Percentiles rank a stretch among this genome's conserved stretches.
phyloP scores from a whole-genome alignment of 305 asterid species.

The Ruellia speciosa region DNA sequence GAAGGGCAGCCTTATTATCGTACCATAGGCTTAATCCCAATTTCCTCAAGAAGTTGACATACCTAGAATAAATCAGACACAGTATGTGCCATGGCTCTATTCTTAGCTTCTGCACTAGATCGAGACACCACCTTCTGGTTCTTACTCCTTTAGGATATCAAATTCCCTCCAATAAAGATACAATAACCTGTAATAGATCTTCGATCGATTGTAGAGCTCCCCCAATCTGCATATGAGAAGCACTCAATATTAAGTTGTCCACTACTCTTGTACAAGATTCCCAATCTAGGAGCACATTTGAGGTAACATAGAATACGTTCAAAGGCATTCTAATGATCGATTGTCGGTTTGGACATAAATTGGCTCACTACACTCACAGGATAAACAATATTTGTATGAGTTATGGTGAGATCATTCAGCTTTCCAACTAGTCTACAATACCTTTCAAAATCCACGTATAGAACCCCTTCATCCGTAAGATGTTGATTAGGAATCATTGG shows the following conservation, averaged over 20 bases:
- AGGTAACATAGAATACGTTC: no score
- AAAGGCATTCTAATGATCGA: no score
- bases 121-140: not conserved
- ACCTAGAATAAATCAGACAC: not conserved
- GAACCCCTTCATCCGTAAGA: not conserved
- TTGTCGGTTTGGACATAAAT: no score
- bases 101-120: conserved; percentile 3
- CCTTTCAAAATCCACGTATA: not conserved
- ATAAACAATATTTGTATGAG: not conserved
- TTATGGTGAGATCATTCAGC: not conserved
- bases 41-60: not conserved
- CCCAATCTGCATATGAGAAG: not conserved
- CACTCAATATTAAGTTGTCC: conserved; percentile 7
- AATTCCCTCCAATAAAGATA: conserved; percentile 5
- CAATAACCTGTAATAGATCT: conserved; percentile 3
- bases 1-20: not conserved
- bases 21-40: not conserved
- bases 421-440: conserved; percentile 1
- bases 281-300: no score
- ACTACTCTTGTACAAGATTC: conserved; percentile 16
- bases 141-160: conserved; percentile 3
- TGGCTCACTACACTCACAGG: no score
- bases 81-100: not conserved
- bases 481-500: not conserved
- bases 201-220: no score